A percentile compares a stretch with the other conserved stretches of the same genome.
These are phyloP conservation scores for Psilocybe azurescens DNA, from an alignment of 768 basidiomycete genomes.

Conservation along the genomic window DNA sequence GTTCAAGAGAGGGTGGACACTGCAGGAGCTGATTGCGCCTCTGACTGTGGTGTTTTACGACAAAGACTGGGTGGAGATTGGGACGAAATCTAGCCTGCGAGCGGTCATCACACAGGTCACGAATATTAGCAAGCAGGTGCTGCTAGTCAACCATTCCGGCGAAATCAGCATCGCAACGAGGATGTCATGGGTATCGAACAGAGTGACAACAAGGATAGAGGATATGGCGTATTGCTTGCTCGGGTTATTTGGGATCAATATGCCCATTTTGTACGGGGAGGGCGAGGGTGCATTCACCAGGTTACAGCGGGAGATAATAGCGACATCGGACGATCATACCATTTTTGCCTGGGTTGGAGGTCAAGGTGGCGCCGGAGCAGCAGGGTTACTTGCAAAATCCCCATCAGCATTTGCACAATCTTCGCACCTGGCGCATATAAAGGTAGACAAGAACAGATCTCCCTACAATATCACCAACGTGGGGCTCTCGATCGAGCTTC, in stretches of 20 bases:
- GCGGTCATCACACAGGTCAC: slow-evolving; percentile 5
- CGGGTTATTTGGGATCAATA: slow-evolving; percentile 11
- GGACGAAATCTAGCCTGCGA: slow-evolving; percentile 8
- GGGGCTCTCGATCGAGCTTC: slow-evolving; percentile 12
- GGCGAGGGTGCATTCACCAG: slow-evolving; percentile 10
- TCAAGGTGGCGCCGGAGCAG: background rate
- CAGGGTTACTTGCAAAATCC: slow-evolving; percentile 12
- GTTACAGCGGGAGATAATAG: slow-evolving; percentile 10
- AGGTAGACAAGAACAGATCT: slow-evolving; percentile 1
- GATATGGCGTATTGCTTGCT: slow-evolving; percentile 14
- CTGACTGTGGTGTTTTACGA: slow-evolving; percentile 7
- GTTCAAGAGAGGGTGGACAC: slow-evolving; percentile 16
- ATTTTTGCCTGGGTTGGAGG: slow-evolving; percentile 9
- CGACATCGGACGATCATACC: slow-evolving; percentile 9
- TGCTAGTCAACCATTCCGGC: background rate
- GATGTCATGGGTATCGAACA: slow-evolving; percentile 9
- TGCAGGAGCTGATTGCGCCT: slow-evolving; percentile 17
- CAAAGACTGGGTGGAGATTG: slow-evolving; percentile 12
- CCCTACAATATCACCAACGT: slow-evolving; percentile 13
- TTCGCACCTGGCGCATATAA: background rate
- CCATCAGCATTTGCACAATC: background rate
- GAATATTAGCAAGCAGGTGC: slow-evolving; percentile 4
- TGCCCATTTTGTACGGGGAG: slow-evolving; percentile 15
- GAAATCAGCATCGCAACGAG: slow-evolving; percentile 11
- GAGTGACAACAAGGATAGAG: slow-evolving; percentile 9